phyloP scores from a whole-genome alignment of 257 asterid genomes.

The Solanum paucissectum region DNA sequence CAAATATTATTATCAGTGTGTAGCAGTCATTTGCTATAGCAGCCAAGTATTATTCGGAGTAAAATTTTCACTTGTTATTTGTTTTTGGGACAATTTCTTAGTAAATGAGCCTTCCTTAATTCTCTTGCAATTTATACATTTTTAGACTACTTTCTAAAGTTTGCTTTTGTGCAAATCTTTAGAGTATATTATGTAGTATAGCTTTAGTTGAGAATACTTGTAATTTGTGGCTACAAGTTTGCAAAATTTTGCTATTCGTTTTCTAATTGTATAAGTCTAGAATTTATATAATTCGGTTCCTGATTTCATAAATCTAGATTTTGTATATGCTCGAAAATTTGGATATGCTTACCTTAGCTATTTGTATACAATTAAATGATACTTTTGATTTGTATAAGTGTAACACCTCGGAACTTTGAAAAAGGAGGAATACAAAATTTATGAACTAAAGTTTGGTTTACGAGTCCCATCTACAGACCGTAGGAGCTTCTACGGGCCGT shows the following conservation, averaged over 20 bases:
- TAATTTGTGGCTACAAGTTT: not conserved
- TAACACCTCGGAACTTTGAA: not conserved
- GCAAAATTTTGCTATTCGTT: not conserved
- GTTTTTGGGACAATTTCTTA: not conserved
- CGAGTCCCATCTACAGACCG: not conserved
- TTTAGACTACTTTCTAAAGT: not conserved
- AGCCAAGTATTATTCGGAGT: not conserved
- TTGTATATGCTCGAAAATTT: not conserved
- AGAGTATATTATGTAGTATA: not conserved
- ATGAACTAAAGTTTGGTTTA: not conserved
- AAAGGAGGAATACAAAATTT: not conserved
- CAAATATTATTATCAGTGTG: not conserved
- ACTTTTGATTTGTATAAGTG: not conserved
- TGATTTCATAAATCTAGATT: not conserved
- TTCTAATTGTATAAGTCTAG: no score
- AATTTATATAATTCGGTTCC: no score
- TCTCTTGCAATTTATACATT: not conserved
- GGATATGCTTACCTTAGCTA: not conserved
- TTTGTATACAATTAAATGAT: not conserved
- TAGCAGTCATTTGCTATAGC: not conserved
- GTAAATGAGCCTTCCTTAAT: not conserved
- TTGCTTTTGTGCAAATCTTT: not conserved
- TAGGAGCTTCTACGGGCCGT: not conserved
- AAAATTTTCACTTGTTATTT: not conserved
- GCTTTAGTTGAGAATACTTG: not conserved